Conservation (phyloP, 805 yeast genomes). For the Ogataea angusta region DNA sequence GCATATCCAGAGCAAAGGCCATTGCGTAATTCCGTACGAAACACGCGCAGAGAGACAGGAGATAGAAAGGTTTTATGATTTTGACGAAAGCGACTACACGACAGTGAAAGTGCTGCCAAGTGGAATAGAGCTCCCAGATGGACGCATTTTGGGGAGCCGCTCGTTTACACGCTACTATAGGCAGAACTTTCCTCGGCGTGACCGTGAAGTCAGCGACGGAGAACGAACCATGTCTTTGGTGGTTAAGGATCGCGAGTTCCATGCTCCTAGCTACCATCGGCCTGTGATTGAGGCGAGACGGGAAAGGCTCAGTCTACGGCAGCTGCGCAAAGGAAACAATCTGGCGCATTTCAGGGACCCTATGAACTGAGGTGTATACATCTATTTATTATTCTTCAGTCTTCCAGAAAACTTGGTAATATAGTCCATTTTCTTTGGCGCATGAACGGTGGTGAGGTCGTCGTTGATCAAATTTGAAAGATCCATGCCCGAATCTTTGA, state of each 20-base stretch:
- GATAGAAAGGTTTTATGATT: slow-evolving; percentile 75
- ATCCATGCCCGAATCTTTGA: slow-evolving; percentile 12
- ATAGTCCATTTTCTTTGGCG: slow-evolving; percentile 21
- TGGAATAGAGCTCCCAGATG: slow-evolving; percentile 75
- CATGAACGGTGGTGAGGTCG: slow-evolving; percentile 8
- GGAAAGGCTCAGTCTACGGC: slow-evolving; percentile 3
- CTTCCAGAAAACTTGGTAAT: slow-evolving; percentile 26
- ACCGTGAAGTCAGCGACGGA: slow-evolving; percentile 51
- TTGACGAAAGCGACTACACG: slow-evolving; percentile 36
- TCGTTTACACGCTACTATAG: slow-evolving; percentile 63
- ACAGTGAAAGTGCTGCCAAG: slow-evolving; percentile 27
- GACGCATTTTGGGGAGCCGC: slow-evolving; percentile 76
- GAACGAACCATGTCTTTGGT: slow-evolving; percentile 46
- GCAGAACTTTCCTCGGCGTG: slow-evolving; percentile 49
- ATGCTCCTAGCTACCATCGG: slow-evolving; percentile 1
- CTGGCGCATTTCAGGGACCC: slow-evolving; percentile 72
- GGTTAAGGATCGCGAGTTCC: slow-evolving; percentile 8
- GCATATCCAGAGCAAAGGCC: slow-evolving; percentile 80
- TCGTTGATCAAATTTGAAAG: slow-evolving; percentile 19
- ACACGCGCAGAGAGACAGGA: slow-evolving; percentile 66
- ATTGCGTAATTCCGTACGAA: slow-evolving; percentile 87
- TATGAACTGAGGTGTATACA: slow-evolving; percentile 9
- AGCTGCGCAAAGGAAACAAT: slow-evolving; percentile 43
- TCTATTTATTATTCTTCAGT: slow-evolving; percentile 15
- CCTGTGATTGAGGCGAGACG: slow-evolving; percentile 1